Evolutionary conservation across 768 basidiomycete genomes (phyloP).

Genomic region (Megacollybia marginata): DNA sequence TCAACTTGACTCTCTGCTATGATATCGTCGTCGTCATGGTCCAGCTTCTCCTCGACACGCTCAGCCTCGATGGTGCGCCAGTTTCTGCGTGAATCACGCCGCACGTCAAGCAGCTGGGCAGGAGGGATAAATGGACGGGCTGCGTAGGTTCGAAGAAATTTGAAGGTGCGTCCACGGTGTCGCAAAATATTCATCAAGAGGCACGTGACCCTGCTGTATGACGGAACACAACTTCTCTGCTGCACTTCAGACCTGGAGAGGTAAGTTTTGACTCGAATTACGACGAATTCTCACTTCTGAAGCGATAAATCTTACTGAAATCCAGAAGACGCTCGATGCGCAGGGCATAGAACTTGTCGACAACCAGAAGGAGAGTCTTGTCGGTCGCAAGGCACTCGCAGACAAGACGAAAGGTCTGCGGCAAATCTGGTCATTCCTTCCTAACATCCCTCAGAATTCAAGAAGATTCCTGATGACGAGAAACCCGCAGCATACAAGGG

Average conservation of each 20-base stretch:
- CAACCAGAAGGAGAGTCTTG: conserved; percentile 95
- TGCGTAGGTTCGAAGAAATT: conserved; percentile 5
- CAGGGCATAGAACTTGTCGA: conserved; percentile 96
- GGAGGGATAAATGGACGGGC: conserved; percentile 28
- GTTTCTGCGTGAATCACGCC: background rate
- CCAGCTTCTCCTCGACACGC: background rate
- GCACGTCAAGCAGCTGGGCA: conserved; percentile 16
- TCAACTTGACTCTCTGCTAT: conserved; percentile 7
- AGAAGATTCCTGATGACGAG: conserved; percentile 86
- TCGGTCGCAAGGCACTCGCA: conserved; percentile 89
- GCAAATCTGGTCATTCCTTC: background rate
- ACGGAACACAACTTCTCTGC: conserved; percentile 84
- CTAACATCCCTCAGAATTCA: conserved; percentile 67
- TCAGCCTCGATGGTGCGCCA: conserved; percentile 3
- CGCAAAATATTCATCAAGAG: too few relatives aligned
- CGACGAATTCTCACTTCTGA: background rate
- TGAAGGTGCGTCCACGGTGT: background rate
- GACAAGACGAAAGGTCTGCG: conserved; percentile 92
- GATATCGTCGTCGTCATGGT: conserved; percentile 3
- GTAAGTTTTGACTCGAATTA: conserved; percentile 32
- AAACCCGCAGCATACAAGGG: conserved; percentile 85
- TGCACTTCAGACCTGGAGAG: conserved; percentile 88
- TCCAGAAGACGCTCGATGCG: conserved; percentile 88
- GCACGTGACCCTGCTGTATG: background rate
- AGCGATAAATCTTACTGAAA: conserved; percentile 85